phyloP scores from a whole-genome alignment of 768 basidiomycete genomes.

The Pholiota conissans region DNA sequence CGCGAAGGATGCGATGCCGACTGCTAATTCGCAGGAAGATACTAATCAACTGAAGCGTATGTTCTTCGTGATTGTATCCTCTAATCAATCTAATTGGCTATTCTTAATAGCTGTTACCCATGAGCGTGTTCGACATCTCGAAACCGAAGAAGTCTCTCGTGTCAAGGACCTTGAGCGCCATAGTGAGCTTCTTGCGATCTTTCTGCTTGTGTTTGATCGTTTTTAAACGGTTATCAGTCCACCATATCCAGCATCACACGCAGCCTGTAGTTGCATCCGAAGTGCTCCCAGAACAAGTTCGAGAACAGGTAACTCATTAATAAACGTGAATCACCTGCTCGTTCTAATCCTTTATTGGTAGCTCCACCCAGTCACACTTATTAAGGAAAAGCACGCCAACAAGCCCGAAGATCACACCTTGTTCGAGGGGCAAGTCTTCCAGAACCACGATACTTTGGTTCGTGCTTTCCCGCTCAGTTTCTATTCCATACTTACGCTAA shows the following conservation, averaged over 20 bases:
- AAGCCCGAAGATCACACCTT: conserved; percentile 26
- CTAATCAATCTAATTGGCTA: background rate
- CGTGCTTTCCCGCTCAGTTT: background rate
- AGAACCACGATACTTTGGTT: conserved; percentile 28
- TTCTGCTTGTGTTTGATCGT: background rate
- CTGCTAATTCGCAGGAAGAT: conserved; percentile 10
- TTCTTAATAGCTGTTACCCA: conserved; percentile 12
- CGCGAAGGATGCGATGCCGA: conserved; percentile 12
- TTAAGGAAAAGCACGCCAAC: conserved; percentile 29
- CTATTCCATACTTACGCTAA: background rate
- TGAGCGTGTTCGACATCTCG: conserved; percentile 14
- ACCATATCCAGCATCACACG: conserved; percentile 38
- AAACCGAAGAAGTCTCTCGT: conserved; percentile 27
- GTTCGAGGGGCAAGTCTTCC: conserved; percentile 27
- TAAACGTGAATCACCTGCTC: background rate
- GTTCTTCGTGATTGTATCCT: background rate
- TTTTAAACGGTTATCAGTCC: conserved; percentile 21
- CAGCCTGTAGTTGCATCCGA: conserved; percentile 31
- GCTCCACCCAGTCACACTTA: conserved; percentile 26
- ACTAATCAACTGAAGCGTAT: conserved; percentile 14
- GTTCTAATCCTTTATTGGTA: conserved; percentile 1
- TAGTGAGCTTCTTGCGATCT: conserved; percentile 24
- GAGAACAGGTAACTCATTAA: conserved; percentile 22
- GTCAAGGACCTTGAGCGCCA: conserved; percentile 34
- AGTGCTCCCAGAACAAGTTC: conserved; percentile 23